Evolutionary conservation across 805 yeast genomes (phyloP).

Genomic region (Starmerella roubikii): DNA sequence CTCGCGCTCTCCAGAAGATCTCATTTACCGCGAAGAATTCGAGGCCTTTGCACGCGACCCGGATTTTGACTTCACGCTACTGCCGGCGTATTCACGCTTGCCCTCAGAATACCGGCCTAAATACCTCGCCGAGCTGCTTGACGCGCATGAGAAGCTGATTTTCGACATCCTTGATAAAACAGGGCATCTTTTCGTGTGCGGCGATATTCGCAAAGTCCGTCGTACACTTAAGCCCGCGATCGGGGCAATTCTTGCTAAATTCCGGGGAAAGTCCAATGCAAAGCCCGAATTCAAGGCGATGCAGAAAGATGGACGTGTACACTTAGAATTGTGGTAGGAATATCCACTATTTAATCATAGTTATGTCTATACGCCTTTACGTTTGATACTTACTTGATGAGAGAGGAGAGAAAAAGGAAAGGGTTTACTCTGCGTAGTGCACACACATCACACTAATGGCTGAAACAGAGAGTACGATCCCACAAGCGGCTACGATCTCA

Average conservation of each 20-base stretch:
- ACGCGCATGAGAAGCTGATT: conserved; percentile 7
- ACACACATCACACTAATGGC: too few species aligned
- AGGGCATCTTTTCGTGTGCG: conserved; percentile 17
- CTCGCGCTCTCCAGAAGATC: conserved; percentile 11
- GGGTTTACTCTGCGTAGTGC: too few species aligned
- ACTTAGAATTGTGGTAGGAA: conserved; percentile 38
- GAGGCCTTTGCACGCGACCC: not conserved
- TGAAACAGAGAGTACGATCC: too few species aligned
- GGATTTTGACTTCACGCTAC: conserved; percentile 3
- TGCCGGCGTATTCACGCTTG: conserved; percentile 15
- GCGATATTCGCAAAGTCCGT: conserved; percentile 15
- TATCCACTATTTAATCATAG: too few species aligned
- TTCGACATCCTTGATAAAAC: conserved; percentile 11
- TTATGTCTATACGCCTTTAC: not conserved
- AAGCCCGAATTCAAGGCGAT: conserved; percentile 15
- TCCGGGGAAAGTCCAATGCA: conserved; percentile 7
- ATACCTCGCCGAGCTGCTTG: conserved; percentile 10
- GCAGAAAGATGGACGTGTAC: conserved; percentile 20
- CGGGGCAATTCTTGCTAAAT: conserved; percentile 8
- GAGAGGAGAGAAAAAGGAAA: too few species aligned
- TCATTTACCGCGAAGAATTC: conserved; percentile 13
- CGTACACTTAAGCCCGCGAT: conserved; percentile 10
- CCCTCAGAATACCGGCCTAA: not conserved
- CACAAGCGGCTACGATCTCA: conserved; percentile 5
- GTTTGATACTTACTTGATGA: too few species aligned